A percentile compares a stretch with the other conserved stretches of the same genome.
Conservation (phyloP, 2,329 filamentous ascomycete species). For the Fusarium lyarnte region DNA sequence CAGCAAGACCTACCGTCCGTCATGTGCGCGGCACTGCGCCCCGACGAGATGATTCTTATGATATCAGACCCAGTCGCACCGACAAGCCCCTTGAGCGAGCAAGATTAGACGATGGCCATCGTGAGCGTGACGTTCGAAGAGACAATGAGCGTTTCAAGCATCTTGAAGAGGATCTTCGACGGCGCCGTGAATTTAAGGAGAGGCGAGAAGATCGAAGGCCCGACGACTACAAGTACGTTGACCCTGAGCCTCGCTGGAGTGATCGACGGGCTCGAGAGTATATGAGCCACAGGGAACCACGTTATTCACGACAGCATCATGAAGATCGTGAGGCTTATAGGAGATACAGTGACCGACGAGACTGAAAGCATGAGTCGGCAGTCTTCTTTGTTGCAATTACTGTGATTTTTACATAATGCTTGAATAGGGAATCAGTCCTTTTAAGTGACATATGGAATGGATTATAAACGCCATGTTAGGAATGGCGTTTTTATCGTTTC, state of each 20-base stretch:
- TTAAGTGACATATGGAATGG: background rate
- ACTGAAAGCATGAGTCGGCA: background rate
- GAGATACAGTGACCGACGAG: background rate
- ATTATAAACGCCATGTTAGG: background rate
- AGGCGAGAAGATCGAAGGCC: constrained; percentile 7
- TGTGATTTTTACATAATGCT: background rate
- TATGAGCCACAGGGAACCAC: constrained; percentile 25
- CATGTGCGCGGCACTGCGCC: constrained; percentile 25
- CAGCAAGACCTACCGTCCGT: constrained; percentile 13
- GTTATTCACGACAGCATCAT: background rate
- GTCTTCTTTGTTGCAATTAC: background rate
- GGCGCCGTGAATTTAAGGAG: constrained; percentile 15
- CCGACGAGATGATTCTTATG: constrained; percentile 25
- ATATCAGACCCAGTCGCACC: background rate
- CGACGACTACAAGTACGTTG: background rate
- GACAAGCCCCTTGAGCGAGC: constrained; percentile 30
- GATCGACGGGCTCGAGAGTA: constrained; percentile 28
- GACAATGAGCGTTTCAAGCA: constrained; percentile 29
- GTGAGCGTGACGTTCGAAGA: constrained; percentile 7
- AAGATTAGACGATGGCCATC: constrained; percentile 15
- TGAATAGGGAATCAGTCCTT: background rate
- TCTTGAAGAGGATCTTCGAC: constrained; percentile 20
- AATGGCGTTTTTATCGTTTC: background rate
- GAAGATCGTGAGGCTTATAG: background rate
- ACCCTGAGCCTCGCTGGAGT: constrained; percentile 26